A percentile compares a stretch with the other conserved stretches of the same genome.
Conservation (phyloP, 306 rosid species). For the Geum urbanum region DNA sequence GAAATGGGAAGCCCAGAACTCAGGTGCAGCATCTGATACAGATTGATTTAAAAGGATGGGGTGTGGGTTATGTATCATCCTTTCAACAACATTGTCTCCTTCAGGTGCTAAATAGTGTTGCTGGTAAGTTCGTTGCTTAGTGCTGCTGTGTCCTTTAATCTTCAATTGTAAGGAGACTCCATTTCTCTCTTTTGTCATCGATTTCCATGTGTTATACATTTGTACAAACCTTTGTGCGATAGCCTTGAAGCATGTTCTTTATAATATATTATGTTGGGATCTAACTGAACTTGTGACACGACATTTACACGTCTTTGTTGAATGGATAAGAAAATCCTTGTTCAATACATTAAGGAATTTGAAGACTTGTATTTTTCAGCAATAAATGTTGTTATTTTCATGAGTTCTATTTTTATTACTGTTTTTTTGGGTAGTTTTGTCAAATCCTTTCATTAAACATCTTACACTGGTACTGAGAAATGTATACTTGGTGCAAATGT, state of each 20-base stretch:
- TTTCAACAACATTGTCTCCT: slow-evolving; percentile 98
- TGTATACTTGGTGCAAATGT: not conserved
- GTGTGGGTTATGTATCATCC: slow-evolving; percentile 77
- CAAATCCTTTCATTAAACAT: not conserved
- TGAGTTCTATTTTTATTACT: not conserved
- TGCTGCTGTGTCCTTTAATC: not conserved
- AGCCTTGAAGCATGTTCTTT: not conserved
- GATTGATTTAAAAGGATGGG: slow-evolving; percentile 99
- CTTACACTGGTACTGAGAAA: not conserved
- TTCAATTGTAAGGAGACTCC: not conserved
- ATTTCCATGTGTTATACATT: not conserved
- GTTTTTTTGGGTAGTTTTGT: not conserved
- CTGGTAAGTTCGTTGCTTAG: slow-evolving; percentile 58
- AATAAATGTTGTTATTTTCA: not conserved
- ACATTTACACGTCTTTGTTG: not conserved
- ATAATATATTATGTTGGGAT: not conserved
- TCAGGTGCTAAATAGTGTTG: slow-evolving; percentile 92
- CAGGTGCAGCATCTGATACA: slow-evolving; percentile 99
- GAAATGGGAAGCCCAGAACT: slow-evolving; percentile 92
- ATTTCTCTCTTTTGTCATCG: not conserved
- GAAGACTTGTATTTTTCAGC: not conserved
- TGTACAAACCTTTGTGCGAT: not conserved
- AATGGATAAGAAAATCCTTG: not conserved
- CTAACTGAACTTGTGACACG: not conserved
- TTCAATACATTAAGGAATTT: not conserved